Evolutionary conservation across 2,329 filamentous ascomycete species (phyloP).

Genomic region (Arthrinium puccinioides): DNA sequence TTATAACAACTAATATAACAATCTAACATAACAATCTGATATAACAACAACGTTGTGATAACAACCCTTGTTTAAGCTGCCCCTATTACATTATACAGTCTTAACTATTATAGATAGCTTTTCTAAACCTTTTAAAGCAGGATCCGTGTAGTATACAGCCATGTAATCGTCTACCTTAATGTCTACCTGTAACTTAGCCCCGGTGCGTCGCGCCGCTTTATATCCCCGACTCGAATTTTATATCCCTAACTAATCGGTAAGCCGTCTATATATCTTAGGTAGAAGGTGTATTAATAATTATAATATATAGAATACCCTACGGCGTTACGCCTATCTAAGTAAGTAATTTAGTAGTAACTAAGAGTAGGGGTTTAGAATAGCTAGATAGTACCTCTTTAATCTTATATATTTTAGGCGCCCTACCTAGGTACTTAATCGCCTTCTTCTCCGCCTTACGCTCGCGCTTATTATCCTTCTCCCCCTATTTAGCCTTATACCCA

Average conservation of each 20-base stretch:
- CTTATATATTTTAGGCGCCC: conserved; percentile 1
- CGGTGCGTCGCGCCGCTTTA: neutral
- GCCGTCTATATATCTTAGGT: neutral
- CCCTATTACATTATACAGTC: no score
- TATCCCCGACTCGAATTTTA: neutral
- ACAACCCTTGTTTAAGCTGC: no score
- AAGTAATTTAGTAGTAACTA: neutral
- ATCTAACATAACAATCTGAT: no score
- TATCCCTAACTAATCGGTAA: neutral
- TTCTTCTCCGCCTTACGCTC: conserved; percentile 10
- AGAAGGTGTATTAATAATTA: neutral
- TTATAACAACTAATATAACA: no score
- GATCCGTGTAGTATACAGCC: no score
- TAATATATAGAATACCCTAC: neutral
- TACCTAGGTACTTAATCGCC: conserved; percentile 8
- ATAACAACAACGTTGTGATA: no score
- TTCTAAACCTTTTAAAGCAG: no score
- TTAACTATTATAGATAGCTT: no score
- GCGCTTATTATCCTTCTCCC: conserved; percentile 7
- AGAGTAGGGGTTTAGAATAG: fast-evolving
- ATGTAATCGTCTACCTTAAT: no score
- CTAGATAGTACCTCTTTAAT: neutral
- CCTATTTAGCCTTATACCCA: conserved; percentile 7
- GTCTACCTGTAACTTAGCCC: no score
- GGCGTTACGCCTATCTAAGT: neutral